A percentile compares a stretch with the other conserved stretches of the same genome.
These are phyloP conservation scores for Lachnellula hyalina DNA, from an alignment of 2,329 filamentous ascomycete genomes.

Conservation along the genomic window DNA sequence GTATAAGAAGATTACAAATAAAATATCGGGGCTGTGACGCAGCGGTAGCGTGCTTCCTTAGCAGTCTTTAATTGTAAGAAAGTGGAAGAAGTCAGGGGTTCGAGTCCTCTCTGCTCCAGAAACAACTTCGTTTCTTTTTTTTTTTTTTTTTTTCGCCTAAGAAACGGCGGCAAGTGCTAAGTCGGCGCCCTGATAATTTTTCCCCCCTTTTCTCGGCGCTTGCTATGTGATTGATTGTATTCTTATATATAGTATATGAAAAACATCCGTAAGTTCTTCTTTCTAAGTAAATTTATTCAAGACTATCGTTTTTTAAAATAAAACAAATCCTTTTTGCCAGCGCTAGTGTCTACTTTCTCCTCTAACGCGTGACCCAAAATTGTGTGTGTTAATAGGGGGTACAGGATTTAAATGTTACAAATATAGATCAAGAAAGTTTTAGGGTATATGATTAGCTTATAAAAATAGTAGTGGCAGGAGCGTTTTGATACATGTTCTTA, in stretches of 20 bases:
- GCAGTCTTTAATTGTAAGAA: background rate
- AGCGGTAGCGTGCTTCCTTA: background rate
- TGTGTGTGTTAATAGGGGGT: too few species aligned
- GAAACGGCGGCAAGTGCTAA: background rate
- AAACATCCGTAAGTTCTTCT: too few species aligned
- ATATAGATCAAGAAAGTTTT: too few species aligned
- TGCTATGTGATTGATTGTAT: too few species aligned
- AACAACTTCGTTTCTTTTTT: background rate
- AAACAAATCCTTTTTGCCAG: background rate
- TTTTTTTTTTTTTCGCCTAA: background rate
- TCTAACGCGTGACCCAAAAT: too few species aligned
- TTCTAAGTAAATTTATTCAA: background rate
- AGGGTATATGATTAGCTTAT: too few species aligned
- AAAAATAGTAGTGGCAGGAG: too few species aligned
- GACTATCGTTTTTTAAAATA: background rate
- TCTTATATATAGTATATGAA: too few species aligned
- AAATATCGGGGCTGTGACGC: background rate
- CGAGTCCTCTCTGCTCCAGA: background rate
- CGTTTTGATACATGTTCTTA: too few species aligned
- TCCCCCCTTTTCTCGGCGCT: too few species aligned
- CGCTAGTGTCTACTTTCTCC: too few species aligned
- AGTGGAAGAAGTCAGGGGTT: background rate
- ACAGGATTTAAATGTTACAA: too few species aligned
- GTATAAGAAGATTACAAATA: background rate
- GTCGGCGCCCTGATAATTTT: background rate